Base-by-base conservation (phyloP, 768 basidiomycete genomes). In the Termitomyces sp. region DNA sequence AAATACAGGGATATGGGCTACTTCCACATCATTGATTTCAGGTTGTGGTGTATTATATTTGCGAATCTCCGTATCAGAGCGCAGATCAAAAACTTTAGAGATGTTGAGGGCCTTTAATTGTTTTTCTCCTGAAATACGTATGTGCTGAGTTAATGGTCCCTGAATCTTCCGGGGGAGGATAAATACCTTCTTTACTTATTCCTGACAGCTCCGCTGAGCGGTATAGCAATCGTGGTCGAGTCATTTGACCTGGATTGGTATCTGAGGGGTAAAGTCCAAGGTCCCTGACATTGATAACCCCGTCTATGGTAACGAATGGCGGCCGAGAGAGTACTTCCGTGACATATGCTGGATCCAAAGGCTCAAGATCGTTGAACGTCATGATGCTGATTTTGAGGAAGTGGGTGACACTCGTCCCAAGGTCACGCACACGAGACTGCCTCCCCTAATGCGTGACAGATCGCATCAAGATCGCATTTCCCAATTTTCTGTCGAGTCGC, bases 11-110 rank as follows among this genome's bases (percentile, higher is more conserved):
- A 76, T 74, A 56, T 80, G 85, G 16, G 84, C 49, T 55, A 91
- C 70, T 40, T 83, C 77, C 26, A 91, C 78, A 6, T 84, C 87
- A 30, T 84, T 81, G 58, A 93, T 85, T 14, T 68, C 62, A 49
- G 89, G 89, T 54, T 81, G 73, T 12, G 88, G 87, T 4, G 82
- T 70, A 55, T 84, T 79, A 71, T 89, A 93, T 71, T 89, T 90
- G 64, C 73, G 74, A 64, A 91, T 88, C 74, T 93, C 91, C 5
- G 83, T 85, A 67, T 91, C 87, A 8, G 90, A 91, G 65, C 91
- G 81, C 44, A 93, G 76, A 74, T 93, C 91, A 68, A 87, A 92
- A 57, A 91, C 77, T 63, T 78, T 84, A 6, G 81, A 75, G 57
- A 93, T 79, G 5, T 87, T 87, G 16, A 93, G 78, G 12, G 79